Base-by-base conservation (phyloP, 768 basidiomycete genomes). In the Termitomyces sp. region DNA sequence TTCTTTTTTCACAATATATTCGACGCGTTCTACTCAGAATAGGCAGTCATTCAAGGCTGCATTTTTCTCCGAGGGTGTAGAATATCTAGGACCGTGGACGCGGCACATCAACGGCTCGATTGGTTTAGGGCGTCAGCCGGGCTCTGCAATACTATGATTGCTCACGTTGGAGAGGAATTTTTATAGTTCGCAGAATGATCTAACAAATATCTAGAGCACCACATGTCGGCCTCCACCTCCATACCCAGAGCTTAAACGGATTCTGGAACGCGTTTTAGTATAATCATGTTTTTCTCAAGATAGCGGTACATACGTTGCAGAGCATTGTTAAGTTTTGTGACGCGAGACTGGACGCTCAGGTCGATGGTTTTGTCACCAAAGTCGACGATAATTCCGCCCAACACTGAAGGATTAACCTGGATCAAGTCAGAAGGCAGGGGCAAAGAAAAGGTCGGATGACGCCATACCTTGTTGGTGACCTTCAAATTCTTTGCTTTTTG, bases 301-400 rank as follows among this genome's bases (percentile, higher is more conserved):
- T 27, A 45, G 78, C 6, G 18, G 27, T n/a, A 50, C 91, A 63
- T 73, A 93, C 94, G 86, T 71, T 89, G 83, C 51, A 98, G 79
- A 68, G 89, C 82, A 64, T 84, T 85, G 82, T 98, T 98, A 70
- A 98, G 85, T 76, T 95, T 96, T 72, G 88, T 96, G 67, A 98
- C 93, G 55, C 93, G 91, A 34, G 93, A 93, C 49, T 87, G 88
- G 56, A 96, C 95, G 65, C 93, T 95, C 58, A 98, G 83, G 76
- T 99, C 97, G 67, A 99, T 90, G 53, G 93, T 94, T 81, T 96
- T 96, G 80, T 98, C 97, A 62, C 95, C 96, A 69, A 99, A 94
- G 77, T 99, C 97, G 49, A 99, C 88, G 60, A 98, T 82, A 58
- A 98, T 73, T 51, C 97, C 97, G 57, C 96, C 97, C 61, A 98